phyloP scores from a whole-genome alignment of 441 rosid species.

The Pelargonium citronellum region DNA sequence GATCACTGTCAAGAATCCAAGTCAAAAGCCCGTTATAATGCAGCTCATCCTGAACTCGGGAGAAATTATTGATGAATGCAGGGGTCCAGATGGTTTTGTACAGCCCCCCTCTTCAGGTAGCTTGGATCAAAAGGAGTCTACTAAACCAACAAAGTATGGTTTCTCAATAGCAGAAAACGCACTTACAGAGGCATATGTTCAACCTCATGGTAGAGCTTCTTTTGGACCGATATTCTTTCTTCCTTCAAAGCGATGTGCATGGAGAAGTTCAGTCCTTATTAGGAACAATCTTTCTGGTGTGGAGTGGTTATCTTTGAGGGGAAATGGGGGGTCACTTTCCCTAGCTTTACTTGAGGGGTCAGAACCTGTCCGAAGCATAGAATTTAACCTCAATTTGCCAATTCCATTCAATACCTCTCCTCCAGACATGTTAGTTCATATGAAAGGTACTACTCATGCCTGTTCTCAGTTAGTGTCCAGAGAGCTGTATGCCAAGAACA shows the following conservation, averaged over 20 bases:
- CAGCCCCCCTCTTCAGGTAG: slow-evolving; percentile 27
- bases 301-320: slow-evolving; percentile 68
- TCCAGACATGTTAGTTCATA: slow-evolving; percentile 26
- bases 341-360: slow-evolving; percentile 49
- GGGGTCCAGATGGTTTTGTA: slow-evolving; percentile 29
- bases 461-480: slow-evolving; percentile 51
- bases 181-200: slow-evolving; percentile 50
- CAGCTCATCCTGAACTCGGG: slow-evolving; percentile 66
- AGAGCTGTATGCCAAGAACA: slow-evolving; percentile 57
- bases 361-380: slow-evolving; percentile 45
- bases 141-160: slow-evolving; percentile 32
- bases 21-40: slow-evolving; percentile 58
- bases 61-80: slow-evolving; percentile 54
- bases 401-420: slow-evolving; percentile 38
- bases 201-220: slow-evolving; percentile 46
- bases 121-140: slow-evolving; percentile 24
- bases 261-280: slow-evolving; percentile 64
- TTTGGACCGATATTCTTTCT: slow-evolving; percentile 62
- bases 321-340: slow-evolving; percentile 54
- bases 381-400: slow-evolving; percentile 40
- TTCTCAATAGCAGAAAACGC: slow-evolving; percentile 52
- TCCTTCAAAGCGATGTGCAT: slow-evolving; percentile 54
- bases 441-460: slow-evolving; percentile 29
- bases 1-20: slow-evolving; percentile 66
- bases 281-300: slow-evolving; percentile 73